Base-by-base conservation (phyloP, 1,284 basidiomycete species). In the Austropuccinia psidii region DNA sequence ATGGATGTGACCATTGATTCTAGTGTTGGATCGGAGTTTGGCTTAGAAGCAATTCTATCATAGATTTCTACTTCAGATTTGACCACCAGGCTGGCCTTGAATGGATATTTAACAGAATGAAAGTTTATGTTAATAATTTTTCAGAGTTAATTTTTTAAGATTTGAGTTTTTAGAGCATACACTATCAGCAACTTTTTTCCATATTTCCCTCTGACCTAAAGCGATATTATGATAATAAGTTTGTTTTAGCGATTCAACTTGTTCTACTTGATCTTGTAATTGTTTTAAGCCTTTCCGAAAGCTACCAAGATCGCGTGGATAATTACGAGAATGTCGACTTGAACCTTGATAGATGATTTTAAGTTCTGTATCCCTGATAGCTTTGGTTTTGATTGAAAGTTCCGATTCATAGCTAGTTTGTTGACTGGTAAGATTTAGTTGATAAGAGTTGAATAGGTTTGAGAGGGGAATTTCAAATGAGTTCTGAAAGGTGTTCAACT, bases 31-130 rank as follows among this genome's bases (percentile, higher is more conserved):
- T 83, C 82, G 11, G 78, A 75, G 1, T 79, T 77, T 0, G 76
- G 81, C 69, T 83, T 83, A 9, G 80, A 79, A 6, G 80, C 78
- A 65, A 83, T 78, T 1, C 82, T 76, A 39, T 83, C 82, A 24
- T 77, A 75, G 11, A 78, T 73, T 70, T 78, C 78, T 29, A 78
- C 72, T 3, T 77, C 76, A 7, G 77, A 78, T 27, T 77, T 74
- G 9, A 77, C 58, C 21, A 78, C 57, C 4, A 77, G 64, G 24
- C 77, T 74, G 17, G 76, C 74, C 77, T 77, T n/a, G n/a, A n/a
- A 47, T 29, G 17, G 19, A 27, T 6, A n/a, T 5, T 43, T 1
- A 35, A n/a, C n/a, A 33, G 6, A 1, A 15, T 27, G 41, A 50
- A 17, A 73, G 49, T 57, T 15, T 58, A 47, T 54, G 17, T 11